Percentiles rank a stretch among this genome's conserved stretches.
Conservation (phyloP, 805 yeast species). For the Candida germanica region DNA sequence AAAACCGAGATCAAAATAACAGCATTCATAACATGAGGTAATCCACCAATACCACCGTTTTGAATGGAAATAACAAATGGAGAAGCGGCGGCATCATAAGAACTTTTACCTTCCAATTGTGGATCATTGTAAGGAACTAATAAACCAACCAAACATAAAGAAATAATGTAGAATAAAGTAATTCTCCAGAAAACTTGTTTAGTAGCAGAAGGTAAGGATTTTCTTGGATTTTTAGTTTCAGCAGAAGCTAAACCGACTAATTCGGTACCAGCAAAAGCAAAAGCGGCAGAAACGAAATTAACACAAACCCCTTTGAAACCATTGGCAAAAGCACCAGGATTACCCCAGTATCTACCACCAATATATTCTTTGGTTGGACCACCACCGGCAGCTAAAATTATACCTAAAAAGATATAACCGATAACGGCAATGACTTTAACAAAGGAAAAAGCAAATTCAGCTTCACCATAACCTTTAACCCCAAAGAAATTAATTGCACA, state of each 20-base stretch:
- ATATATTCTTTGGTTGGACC: constrained; percentile 48
- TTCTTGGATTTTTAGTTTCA: constrained; percentile 37
- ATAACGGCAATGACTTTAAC: constrained; percentile 60
- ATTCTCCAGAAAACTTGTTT: constrained; percentile 45
- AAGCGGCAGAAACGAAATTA: constrained; percentile 41
- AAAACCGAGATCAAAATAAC: constrained; percentile 39
- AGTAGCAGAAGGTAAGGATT: constrained; percentile 37
- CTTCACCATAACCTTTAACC: constrained; percentile 59
- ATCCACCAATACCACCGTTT: constrained; percentile 34
- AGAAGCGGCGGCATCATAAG: constrained; percentile 61
- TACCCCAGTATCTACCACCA: constrained; percentile 50
- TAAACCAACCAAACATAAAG: constrained; percentile 47
- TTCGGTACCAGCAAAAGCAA: constrained; percentile 41
- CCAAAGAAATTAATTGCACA: constrained; percentile 47
- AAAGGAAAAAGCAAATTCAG: constrained; percentile 62
- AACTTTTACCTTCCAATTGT: constrained; percentile 36
- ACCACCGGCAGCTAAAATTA: constrained; percentile 41
- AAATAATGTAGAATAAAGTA: constrained; percentile 39
- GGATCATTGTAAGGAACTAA: constrained; percentile 48
- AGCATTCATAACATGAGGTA: constrained; percentile 39
- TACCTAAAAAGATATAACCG: constrained; percentile 56
- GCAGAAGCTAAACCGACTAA: constrained; percentile 40
- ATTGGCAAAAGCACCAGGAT: constrained; percentile 54
- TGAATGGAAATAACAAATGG: constrained; percentile 70
- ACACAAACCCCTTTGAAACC: constrained; percentile 43